Evolutionary conservation across 768 basidiomycete species (phyloP).

Genomic region (Jaapia argillacea): DNA sequence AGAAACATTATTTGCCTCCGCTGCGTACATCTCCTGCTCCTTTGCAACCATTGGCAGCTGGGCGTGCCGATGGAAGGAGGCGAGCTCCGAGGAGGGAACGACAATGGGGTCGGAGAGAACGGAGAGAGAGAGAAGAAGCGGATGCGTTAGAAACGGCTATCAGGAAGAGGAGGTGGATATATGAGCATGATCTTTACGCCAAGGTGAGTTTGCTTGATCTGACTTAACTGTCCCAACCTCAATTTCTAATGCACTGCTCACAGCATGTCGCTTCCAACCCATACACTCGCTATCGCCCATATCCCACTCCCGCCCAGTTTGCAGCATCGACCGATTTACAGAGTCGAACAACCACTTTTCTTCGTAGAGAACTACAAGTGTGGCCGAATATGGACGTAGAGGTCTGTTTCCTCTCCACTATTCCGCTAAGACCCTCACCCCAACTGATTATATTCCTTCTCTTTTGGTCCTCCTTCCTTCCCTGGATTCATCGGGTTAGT

Average conservation of each 20-base stretch:
- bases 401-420: constrained; percentile 34
- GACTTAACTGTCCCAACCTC: constrained; percentile 3
- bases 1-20: constrained; percentile 70
- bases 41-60: constrained; percentile 18
- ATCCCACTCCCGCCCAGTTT: constrained; percentile 81
- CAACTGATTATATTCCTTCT: background rate
- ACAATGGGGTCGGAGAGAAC: constrained; percentile 45
- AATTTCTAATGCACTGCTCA: constrained; percentile 4
- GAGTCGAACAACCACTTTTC: constrained; percentile 66
- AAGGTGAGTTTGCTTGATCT: constrained; percentile 45
- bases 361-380: constrained; percentile 78
- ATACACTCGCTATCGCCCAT: constrained; percentile 81
- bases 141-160: constrained; percentile 75
- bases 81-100: constrained; percentile 29
- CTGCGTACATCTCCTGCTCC: constrained; percentile 36
- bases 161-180: constrained; percentile 67
- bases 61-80: constrained; percentile 19
- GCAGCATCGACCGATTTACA: constrained; percentile 65
- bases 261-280: constrained; percentile 89
- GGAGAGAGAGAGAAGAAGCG: constrained; percentile 40
- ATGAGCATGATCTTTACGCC: constrained; percentile 69
- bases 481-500: constrained; percentile 34
- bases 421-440: too few species aligned
- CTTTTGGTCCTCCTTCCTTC: background rate
- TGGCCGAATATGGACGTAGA: constrained; percentile 90